Evolutionary conservation across 805 yeast genomes (phyloP).

Genomic region (Teunomyces funiuensis): DNA sequence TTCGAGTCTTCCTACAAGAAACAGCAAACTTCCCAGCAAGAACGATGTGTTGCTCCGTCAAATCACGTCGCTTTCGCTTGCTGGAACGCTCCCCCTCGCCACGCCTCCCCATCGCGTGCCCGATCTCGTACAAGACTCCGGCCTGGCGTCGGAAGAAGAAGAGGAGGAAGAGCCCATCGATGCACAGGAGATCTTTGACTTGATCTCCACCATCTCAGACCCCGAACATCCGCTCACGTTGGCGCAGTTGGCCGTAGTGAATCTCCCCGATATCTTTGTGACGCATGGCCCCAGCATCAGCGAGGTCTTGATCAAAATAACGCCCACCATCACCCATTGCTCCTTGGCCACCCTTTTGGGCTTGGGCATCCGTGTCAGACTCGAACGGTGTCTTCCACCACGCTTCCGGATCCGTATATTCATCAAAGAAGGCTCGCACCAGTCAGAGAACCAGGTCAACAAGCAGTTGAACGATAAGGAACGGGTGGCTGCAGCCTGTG

Average conservation of each 20-base stretch:
- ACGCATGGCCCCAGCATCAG: constrained; percentile 61
- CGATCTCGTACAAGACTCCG: constrained; percentile 25
- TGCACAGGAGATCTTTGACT: constrained; percentile 84
- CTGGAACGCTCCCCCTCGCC: too few relatives aligned
- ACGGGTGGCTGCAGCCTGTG: constrained; percentile 98
- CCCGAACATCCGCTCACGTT: constrained; percentile 97
- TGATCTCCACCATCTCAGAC: constrained; percentile 84
- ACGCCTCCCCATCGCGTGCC: constrained; percentile 19
- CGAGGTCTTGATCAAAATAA: constrained; percentile 76
- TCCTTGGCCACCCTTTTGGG: constrained; percentile 95
- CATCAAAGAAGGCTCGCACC: constrained; percentile 90
- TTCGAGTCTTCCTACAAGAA: constrained; percentile 72
- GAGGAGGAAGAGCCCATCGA: constrained; percentile 68
- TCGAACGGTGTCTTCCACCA: constrained; percentile 85
- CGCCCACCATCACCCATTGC: constrained; percentile 98
- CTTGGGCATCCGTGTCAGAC: constrained; percentile 85
- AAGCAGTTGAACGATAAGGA: constrained; percentile 97
- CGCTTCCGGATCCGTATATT: constrained; percentile 76
- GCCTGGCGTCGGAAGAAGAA: constrained; percentile 22
- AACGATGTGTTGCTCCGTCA: constrained; percentile 22
- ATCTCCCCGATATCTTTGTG: constrained; percentile 75
- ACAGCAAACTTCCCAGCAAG: constrained; percentile 13
- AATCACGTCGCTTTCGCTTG: constrained; percentile 38
- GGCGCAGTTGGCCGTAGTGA: constrained; percentile 93
- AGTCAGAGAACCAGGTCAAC: constrained; percentile 92